Conservation (phyloP, 2,329 filamentous ascomycete species). For the Macroventuria anomochaeta region DNA sequence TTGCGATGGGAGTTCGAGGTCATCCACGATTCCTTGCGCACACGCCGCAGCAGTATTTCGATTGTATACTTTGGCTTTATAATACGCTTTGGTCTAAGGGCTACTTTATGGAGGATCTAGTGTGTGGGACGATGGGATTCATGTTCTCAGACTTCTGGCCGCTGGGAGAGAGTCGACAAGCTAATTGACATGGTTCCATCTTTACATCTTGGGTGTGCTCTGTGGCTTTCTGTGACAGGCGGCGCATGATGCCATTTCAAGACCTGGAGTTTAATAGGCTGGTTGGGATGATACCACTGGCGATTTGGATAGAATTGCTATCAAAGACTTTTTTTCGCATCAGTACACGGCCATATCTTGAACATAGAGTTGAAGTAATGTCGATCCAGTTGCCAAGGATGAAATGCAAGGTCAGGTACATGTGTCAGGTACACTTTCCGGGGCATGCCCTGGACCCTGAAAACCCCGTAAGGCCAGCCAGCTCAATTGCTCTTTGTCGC, state of each 20-base stretch:
- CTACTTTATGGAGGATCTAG: conserved; percentile 40
- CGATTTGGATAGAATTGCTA: background rate
- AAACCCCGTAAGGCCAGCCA: background rate
- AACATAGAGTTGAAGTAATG: background rate
- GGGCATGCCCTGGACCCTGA: conserved; percentile 12
- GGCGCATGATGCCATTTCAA: conserved; percentile 7
- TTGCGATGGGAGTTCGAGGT: conserved; percentile 42
- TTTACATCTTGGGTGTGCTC: conserved; percentile 17
- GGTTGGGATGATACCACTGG: conserved; percentile 4
- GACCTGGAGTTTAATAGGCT: conserved; percentile 11
- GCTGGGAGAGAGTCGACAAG: conserved; percentile 34
- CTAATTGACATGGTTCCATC: conserved; percentile 44
- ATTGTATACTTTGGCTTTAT: conserved; percentile 45
- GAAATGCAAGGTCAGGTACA: background rate
- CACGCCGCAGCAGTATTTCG: conserved; percentile 42
- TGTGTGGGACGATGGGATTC: conserved; percentile 46
- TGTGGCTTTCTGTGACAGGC: conserved; percentile 7
- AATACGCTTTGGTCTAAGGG: conserved; percentile 44
- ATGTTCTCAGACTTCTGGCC: conserved; percentile 43
- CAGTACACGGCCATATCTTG: background rate
- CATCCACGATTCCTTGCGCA: conserved; percentile 32
- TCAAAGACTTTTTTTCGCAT: background rate
- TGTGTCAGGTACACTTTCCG: conserved; percentile 5
- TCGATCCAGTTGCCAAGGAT: background rate
- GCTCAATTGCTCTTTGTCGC: conserved; percentile 1